A percentile compares a stretch with the other conserved stretches of the same genome.
phyloP scores from a whole-genome alignment of 1,284 basidiomycete genomes.

The Cutaneotrichosporon mucoides region DNA sequence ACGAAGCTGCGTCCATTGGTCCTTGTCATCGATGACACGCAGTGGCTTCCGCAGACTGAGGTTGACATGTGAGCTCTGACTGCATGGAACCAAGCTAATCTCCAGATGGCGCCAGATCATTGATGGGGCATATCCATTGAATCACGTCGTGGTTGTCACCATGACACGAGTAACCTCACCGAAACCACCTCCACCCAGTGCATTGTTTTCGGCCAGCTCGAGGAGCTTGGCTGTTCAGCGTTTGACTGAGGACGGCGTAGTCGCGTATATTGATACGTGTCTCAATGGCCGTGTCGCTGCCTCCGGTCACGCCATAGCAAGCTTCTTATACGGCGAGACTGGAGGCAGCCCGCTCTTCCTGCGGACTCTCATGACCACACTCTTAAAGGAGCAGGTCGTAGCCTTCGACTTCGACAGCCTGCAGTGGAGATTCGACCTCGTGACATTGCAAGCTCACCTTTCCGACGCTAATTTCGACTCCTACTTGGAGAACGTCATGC shows the following conservation, averaged over 20 bases:
- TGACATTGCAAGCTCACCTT: constrained; percentile 27
- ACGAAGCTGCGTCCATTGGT: constrained; percentile 33
- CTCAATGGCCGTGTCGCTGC: constrained; percentile 21
- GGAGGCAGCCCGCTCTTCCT: constrained; percentile 32
- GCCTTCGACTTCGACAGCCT: constrained; percentile 29
- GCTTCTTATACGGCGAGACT: constrained; percentile 32
- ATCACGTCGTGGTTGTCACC: constrained; percentile 30
- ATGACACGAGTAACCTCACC: constrained; percentile 9
- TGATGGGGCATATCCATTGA: constrained; percentile 16
- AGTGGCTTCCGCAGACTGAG: constrained; percentile 40
- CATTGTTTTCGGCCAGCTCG: constrained; percentile 8
- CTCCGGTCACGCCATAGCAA: constrained; percentile 17
- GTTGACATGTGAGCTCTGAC: constrained; percentile 22
- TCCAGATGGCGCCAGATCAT: constrained; percentile 24
- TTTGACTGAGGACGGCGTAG: constrained; percentile 27
- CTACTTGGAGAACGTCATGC: constrained; percentile 27
- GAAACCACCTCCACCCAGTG: neutral
- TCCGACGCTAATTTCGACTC: constrained; percentile 32
- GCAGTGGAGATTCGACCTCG: constrained; percentile 30
- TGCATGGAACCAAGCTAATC: neutral
- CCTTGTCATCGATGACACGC: constrained; percentile 41
- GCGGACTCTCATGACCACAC: constrained; percentile 24
- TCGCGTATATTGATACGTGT: constrained; percentile 20
- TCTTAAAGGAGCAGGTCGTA: constrained; percentile 32
- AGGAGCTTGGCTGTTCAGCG: constrained; percentile 16